Conservation (phyloP, 2,329 filamentous ascomycete genomes). For the Arthrobotrys sinensis region DNA sequence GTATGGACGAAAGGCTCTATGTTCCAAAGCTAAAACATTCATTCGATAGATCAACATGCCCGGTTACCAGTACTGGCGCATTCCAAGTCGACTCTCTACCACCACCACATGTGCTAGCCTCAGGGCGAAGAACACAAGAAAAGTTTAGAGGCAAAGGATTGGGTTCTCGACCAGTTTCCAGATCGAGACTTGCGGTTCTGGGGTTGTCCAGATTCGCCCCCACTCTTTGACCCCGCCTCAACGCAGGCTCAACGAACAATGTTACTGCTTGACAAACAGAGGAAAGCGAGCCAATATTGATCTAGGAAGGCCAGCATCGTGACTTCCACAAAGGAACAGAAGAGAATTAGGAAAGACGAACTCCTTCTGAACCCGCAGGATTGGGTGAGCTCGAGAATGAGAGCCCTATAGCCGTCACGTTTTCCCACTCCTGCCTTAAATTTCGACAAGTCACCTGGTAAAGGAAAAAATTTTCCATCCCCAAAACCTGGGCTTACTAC, state of each 20-base stretch:
- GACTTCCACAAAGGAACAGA: slow-evolving; percentile 19
- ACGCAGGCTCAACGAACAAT: slow-evolving; percentile 28
- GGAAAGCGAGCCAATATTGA: slow-evolving; percentile 7
- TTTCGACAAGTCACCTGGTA: slow-evolving; percentile 47
- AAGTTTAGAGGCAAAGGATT: slow-evolving; percentile 3
- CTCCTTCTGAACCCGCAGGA: slow-evolving; percentile 38
- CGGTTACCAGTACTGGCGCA: slow-evolving; percentile 20
- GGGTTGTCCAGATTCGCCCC: slow-evolving; percentile 53
- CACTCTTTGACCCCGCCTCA: slow-evolving; percentile 51
- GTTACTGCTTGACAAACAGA: neutral
- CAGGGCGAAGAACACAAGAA: neutral
- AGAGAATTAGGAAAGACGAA: slow-evolving; percentile 56
- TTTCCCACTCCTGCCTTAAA: slow-evolving; percentile 44
- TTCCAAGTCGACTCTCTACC: neutral
- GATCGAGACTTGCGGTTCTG: slow-evolving; percentile 43
- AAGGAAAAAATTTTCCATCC: slow-evolving; percentile 42
- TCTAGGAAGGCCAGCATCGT: slow-evolving; percentile 34
- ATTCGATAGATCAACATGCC: slow-evolving; percentile 19
- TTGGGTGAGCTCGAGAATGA: slow-evolving; percentile 41
- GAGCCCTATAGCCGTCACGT: slow-evolving; percentile 47
- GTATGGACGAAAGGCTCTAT: slow-evolving; percentile 11
- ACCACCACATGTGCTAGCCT: neutral
- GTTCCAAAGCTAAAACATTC: slow-evolving; percentile 16
- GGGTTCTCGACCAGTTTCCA: slow-evolving; percentile 51
- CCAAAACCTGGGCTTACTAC: slow-evolving; percentile 18